Evolutionary conservation across 331 rosid genomes (phyloP).

Genomic region (Prunus yedoensis): DNA sequence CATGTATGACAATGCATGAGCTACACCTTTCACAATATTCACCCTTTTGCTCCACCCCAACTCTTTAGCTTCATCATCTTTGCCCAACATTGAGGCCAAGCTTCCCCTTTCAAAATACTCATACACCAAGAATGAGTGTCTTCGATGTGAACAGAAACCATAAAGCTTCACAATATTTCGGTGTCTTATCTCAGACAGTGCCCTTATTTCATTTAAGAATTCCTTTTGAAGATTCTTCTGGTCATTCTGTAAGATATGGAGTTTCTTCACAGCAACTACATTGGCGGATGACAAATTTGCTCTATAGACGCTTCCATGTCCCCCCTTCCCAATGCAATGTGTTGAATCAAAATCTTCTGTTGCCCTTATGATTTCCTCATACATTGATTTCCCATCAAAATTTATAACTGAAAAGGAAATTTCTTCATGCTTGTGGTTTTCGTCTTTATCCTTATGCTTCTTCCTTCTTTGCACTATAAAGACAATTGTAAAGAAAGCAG

Average conservation of each 20-base stretch:
- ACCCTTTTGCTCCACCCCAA: constrained; percentile 35
- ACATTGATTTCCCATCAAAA: background rate
- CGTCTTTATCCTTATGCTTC: no score
- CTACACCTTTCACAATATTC: constrained; percentile 38
- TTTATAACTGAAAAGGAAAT: background rate
- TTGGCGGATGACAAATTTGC: background rate
- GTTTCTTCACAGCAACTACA: no score
- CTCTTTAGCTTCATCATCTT: constrained; percentile 15
- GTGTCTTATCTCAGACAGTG: no score
- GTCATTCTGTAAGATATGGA: no score
- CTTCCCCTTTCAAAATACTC: constrained; percentile 35
- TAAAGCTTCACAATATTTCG: no score
- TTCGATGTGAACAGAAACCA: background rate
- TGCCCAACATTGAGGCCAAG: constrained; percentile 12
- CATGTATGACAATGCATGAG: constrained; percentile 32
- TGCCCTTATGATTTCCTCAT: background rate
- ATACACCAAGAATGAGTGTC: constrained; percentile 4
- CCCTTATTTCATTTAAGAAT: no score
- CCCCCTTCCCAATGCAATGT: background rate
- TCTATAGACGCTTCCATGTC: background rate
- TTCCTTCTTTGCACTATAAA: no score
- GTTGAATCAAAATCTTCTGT: background rate
- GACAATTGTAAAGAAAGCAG: background rate
- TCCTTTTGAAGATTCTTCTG: no score
- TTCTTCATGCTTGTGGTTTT: background rate